A percentile compares a stretch with the other conserved stretches of the same genome.
Conservation (phyloP, 805 yeast genomes). For the Hanseniaspora pseudoguilliermondii region DNA sequence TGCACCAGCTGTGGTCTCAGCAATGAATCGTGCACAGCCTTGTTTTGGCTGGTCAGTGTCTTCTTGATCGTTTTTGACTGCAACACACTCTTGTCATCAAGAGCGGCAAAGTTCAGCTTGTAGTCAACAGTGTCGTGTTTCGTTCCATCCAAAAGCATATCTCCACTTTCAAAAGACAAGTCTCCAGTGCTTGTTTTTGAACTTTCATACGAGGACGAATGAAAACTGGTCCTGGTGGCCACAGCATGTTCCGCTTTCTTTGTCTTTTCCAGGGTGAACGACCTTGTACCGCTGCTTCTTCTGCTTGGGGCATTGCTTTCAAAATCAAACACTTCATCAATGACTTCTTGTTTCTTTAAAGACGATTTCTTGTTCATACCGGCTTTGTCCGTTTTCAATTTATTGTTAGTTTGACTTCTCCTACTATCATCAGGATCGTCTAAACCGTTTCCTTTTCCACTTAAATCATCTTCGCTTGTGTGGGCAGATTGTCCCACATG, state of each 20-base stretch:
- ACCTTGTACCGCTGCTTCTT: constrained; percentile 14
- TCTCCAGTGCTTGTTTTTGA: background rate
- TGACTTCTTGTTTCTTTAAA: constrained; percentile 13
- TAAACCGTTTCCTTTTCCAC: constrained; percentile 12
- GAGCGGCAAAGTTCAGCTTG: background rate
- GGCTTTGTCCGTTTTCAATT: constrained; percentile 15
- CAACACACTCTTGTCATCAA: background rate
- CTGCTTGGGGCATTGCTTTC: constrained; percentile 18
- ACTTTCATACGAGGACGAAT: background rate
- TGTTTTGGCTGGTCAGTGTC: constrained; percentile 4
- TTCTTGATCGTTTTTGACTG: background rate
- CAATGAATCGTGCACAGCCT: constrained; percentile 9
- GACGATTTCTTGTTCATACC: constrained; percentile 1
- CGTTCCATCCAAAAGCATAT: background rate
- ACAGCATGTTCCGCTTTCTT: background rate
- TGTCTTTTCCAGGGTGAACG: background rate
- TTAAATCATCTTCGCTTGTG: constrained; percentile 18
- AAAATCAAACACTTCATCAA: constrained; percentile 19
- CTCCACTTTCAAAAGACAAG: background rate
- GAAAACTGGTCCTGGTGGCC: background rate
- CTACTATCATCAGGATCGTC: constrained; percentile 37
- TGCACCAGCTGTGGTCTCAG: background rate
- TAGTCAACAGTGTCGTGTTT: constrained; percentile 1
- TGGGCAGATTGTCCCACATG: constrained; percentile 20
- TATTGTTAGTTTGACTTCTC: constrained; percentile 20